These are phyloP conservation scores for Cucurbita ficifolia DNA, from an alignment of 306 rosid species.

Conservation along the genomic window DNA sequence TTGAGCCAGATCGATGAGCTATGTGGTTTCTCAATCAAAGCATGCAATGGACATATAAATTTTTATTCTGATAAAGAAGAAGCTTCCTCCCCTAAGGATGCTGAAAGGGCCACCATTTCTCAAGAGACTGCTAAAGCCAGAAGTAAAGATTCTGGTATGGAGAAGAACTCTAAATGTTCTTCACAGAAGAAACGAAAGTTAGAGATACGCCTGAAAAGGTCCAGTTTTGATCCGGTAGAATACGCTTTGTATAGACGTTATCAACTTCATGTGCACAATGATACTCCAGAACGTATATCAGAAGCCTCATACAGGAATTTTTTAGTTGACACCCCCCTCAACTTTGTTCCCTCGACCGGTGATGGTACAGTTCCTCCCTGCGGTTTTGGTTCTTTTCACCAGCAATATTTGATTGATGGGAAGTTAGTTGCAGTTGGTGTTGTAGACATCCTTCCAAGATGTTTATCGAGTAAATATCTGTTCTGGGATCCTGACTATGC, in stretches of 20 bases:
- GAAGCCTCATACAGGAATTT: conserved; percentile 61
- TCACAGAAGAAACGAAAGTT: conserved; percentile 37
- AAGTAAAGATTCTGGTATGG: conserved; percentile 21
- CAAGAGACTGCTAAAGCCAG: conserved; percentile 21
- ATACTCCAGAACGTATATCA: conserved; percentile 43
- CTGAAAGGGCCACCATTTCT: conserved; percentile 18
- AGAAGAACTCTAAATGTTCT: conserved; percentile 15
- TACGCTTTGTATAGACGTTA: conserved; percentile 53
- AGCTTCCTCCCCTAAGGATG: conserved; percentile 22
- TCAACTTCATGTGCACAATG: conserved; percentile 72
- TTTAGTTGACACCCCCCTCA: conserved; percentile 75
- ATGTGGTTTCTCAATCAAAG: conserved; percentile 41
- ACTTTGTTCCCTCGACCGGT: conserved; percentile 42
- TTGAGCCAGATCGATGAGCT: conserved; percentile 27
- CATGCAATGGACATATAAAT: conserved; percentile 83
- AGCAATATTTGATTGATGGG: conserved; percentile 75
- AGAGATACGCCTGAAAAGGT: conserved; percentile 57
- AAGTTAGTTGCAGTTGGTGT: conserved; percentile 91
- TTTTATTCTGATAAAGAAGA: conserved; percentile 47
- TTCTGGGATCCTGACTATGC: conserved; percentile 99
- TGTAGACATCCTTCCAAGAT: conserved; percentile 79
- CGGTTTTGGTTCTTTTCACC: conserved; percentile 98
- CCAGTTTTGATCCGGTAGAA: conserved; percentile 77
- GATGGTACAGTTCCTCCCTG: conserved; percentile 69
- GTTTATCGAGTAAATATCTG: conserved; percentile 88